Conservation (phyloP, 2,329 filamentous ascomycete species). For the Calycina herbarum region DNA sequence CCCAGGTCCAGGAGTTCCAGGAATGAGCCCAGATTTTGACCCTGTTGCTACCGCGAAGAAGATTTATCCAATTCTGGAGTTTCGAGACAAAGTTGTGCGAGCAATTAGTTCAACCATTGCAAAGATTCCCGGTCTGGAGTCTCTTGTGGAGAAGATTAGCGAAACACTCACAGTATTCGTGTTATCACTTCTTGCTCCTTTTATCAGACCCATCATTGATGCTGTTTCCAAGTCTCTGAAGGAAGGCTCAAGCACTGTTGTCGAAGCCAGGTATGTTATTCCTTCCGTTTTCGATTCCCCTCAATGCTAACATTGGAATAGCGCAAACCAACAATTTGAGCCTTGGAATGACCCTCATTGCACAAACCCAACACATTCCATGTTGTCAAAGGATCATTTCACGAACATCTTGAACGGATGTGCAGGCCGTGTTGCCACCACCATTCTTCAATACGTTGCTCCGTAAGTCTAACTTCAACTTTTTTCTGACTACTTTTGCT, state of each 20-base stretch:
- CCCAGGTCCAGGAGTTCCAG: constrained; percentile 60
- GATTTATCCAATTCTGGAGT: constrained; percentile 93
- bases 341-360: constrained; percentile 76
- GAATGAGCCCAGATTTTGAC: constrained; percentile 75
- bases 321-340: constrained; percentile 73
- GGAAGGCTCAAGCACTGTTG: constrained; percentile 74
- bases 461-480: constrained; percentile 64
- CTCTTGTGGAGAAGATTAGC: constrained; percentile 88
- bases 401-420: constrained; percentile 76
- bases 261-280: constrained; percentile 50
- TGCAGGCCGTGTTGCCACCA: constrained; percentile 70
- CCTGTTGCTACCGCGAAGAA: constrained; percentile 72
- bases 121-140: constrained; percentile 88
- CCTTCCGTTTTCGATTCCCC: neutral
- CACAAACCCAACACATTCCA: constrained; percentile 78
- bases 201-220: constrained; percentile 87
- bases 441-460: constrained; percentile 81
- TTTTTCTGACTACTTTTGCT: constrained; percentile 20
- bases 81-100: constrained; percentile 91
- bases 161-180: constrained; percentile 92
- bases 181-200: constrained; percentile 85
- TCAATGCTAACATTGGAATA: constrained; percentile 8
- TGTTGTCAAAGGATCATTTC: constrained; percentile 83
- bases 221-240: constrained; percentile 83
- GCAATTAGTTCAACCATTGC: constrained; percentile 81